These are phyloP conservation scores for Lasiodiplodia theobromae DNA, from an alignment of 2,329 filamentous ascomycete genomes.

Conservation along the genomic window DNA sequence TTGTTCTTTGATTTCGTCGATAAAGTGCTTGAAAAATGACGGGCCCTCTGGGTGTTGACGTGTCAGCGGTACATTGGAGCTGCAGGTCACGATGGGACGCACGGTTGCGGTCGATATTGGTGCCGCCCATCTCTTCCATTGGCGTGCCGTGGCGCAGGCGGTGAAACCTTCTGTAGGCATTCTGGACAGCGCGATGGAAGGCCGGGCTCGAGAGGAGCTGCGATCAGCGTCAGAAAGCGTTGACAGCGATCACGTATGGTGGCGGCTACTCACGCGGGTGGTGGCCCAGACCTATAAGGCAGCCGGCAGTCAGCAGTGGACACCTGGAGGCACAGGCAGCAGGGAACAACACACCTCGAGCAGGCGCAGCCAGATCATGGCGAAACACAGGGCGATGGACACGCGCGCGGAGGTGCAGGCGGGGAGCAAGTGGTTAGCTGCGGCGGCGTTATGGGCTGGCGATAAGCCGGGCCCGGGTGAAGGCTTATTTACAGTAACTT, in stretches of 20 bases:
- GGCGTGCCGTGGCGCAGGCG: slow-evolving; percentile 56
- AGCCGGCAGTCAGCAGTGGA: slow-evolving; percentile 31
- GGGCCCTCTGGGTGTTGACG: slow-evolving; percentile 35
- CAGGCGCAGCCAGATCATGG: slow-evolving; percentile 22
- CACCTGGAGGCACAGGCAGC: slow-evolving; percentile 26
- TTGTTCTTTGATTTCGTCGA: slow-evolving; percentile 61
- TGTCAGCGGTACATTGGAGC: slow-evolving; percentile 31
- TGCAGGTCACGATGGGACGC: slow-evolving; percentile 34
- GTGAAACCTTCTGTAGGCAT: slow-evolving; percentile 57
- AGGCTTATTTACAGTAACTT: slow-evolving; percentile 1
- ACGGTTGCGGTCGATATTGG: slow-evolving; percentile 54
- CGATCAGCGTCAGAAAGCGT: slow-evolving; percentile 25
- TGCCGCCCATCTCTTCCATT: slow-evolving; percentile 57
- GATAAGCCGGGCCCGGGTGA: slow-evolving; percentile 7
- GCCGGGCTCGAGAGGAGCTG: slow-evolving; percentile 61
- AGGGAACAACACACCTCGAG: slow-evolving; percentile 29
- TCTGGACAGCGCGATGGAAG: slow-evolving; percentile 62
- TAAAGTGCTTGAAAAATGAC: slow-evolving; percentile 58
- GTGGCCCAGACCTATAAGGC: slow-evolving; percentile 47
- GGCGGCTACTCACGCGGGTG: slow-evolving; percentile 39
- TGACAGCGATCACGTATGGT: background rate
- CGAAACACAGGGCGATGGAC: background rate
- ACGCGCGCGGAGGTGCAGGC: background rate
- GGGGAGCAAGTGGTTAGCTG: background rate
- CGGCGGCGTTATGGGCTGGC: slow-evolving; percentile 10